Conservation (phyloP, 768 basidiomycete genomes). For the Russula brevipes region DNA sequence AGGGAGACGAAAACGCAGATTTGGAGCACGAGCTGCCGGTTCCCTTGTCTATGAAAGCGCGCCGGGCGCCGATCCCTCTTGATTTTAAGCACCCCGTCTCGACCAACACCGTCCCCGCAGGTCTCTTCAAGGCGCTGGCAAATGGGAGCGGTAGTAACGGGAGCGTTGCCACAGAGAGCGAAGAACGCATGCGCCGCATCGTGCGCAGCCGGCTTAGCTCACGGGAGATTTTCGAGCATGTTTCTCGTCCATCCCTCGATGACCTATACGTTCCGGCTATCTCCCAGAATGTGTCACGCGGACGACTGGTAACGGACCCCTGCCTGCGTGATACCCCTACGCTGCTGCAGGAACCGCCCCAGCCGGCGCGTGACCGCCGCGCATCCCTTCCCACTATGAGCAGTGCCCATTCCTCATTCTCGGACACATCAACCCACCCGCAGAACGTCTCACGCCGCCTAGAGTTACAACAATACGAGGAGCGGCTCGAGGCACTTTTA, state of each 20-base stretch:
- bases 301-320: constrained; percentile 56
- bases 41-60: constrained; percentile 38
- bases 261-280: constrained; percentile 67
- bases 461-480: constrained; percentile 55
- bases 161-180: constrained; percentile 29
- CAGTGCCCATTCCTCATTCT: constrained; percentile 44
- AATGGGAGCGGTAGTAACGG: constrained; percentile 26
- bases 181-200: constrained; percentile 62
- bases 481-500: constrained; percentile 55
- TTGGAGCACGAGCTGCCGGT: constrained; percentile 32
- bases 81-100: constrained; percentile 66
- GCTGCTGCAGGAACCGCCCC: constrained; percentile 39
- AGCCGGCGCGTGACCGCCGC: constrained; percentile 28
- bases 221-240: constrained; percentile 66
- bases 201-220: constrained; percentile 77
- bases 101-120: constrained; percentile 77
- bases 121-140: constrained; percentile 76
- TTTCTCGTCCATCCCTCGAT: constrained; percentile 68
- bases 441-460: constrained; percentile 52
- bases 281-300: constrained; percentile 52
- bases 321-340: constrained; percentile 34
- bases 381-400: constrained; percentile 40
- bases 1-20: constrained; percentile 13
- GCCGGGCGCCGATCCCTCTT: constrained; percentile 71
- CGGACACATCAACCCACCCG: constrained; percentile 41